phyloP scores from a whole-genome alignment of 108 stramenopile genomes.

The Fragilaria radians region DNA sequence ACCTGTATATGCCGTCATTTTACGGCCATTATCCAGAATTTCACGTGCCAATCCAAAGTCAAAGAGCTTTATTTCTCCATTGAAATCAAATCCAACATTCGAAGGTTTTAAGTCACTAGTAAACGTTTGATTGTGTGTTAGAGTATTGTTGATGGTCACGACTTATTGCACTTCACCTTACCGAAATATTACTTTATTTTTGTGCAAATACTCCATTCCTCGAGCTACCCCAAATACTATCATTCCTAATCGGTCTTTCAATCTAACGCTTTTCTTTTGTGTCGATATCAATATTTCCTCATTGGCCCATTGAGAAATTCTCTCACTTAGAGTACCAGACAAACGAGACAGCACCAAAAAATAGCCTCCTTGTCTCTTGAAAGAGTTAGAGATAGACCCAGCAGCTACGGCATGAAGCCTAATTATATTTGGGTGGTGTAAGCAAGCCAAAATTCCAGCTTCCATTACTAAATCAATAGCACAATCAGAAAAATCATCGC shows the following conservation, averaged over 20 bases:
- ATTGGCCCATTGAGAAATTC: conserved; percentile 7
- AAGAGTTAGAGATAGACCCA: conserved; percentile 8
- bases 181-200: background rate
- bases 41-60: conserved; percentile 25
- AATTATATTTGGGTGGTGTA: conserved; percentile 24
- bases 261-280: background rate
- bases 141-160: background rate
- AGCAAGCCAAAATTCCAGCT: conserved; percentile 11
- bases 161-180: background rate
- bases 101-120: conserved; percentile 1
- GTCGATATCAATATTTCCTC: background rate
- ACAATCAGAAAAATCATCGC: conserved; percentile 12
- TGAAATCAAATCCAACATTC: conserved; percentile 11
- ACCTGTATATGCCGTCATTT: conserved; percentile 67
- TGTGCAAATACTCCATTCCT: background rate
- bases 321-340: conserved; percentile 13
- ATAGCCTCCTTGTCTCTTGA: conserved; percentile 14
- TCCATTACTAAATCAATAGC: conserved; percentile 26
- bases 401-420: conserved; percentile 15
- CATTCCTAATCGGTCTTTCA: background rate
- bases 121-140: background rate
- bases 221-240: background rate
- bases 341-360: conserved; percentile 11
- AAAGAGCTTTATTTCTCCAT: conserved; percentile 15
- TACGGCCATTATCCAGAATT: background rate